phyloP scores from a whole-genome alignment of 164 flowering plant genomes.

The Aristolochia fimbriata region DNA sequence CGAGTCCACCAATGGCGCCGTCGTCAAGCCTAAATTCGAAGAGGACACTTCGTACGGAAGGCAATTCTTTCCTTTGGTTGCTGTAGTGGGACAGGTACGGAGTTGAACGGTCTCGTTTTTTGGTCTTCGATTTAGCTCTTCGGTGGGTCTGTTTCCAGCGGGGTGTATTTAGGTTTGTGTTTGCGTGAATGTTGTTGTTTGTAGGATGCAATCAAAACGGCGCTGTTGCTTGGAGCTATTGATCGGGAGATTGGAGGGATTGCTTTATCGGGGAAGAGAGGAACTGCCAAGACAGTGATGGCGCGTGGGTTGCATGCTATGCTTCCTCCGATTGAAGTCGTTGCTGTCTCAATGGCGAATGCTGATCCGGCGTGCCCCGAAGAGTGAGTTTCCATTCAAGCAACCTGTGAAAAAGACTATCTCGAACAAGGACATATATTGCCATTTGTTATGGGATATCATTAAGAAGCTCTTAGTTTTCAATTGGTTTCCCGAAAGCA shows the following conservation, averaged over 20 bases:
- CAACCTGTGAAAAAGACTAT: no score
- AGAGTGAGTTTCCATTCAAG: slow-evolving; percentile 44
- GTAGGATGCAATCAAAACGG: slow-evolving; percentile 94
- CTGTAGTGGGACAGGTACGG: slow-evolving; percentile 88
- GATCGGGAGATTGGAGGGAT: slow-evolving; percentile 93
- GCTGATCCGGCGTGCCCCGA: slow-evolving; percentile 85
- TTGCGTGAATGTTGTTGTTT: no score
- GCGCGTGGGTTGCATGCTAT: slow-evolving; percentile 94
- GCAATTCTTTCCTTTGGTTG: slow-evolving; percentile 80
- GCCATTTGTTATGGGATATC: no score
- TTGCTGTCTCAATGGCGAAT: slow-evolving; percentile 73
- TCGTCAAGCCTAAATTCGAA: slow-evolving; percentile 13
- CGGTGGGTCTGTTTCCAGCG: no score
- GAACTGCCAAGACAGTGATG: slow-evolving; percentile 97
- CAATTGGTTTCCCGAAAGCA: no score
- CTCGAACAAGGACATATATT: no score
- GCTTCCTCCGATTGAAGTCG: slow-evolving; percentile 92
- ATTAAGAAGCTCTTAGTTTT: no score
- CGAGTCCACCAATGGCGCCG: slow-evolving; percentile 54
- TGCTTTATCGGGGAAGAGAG: slow-evolving; percentile 88
- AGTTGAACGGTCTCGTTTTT: no score
- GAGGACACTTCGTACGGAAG: slow-evolving; percentile 44
- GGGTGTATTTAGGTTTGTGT: no score
- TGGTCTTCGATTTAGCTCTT: no score
- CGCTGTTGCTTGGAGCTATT: slow-evolving; percentile 86